Conservation (phyloP, 2,329 filamentous ascomycete species). For the Neofusicoccum laricinum region DNA sequence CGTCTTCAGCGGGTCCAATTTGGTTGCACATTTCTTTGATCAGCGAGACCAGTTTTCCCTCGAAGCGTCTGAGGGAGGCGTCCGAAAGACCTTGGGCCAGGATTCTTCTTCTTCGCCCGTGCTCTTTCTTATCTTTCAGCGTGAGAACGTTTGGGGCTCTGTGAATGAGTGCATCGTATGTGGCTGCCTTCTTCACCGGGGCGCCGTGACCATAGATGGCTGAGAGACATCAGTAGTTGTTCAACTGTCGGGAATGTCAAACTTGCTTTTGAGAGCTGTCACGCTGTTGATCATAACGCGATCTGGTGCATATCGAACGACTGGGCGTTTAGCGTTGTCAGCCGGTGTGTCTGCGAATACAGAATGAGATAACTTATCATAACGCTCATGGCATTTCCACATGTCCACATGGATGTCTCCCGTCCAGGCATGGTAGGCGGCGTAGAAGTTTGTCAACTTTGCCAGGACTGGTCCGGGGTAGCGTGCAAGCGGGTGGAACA, state of each 20-base stretch:
- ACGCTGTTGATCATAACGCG: background rate
- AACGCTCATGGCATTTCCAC: slow-evolving; percentile 66
- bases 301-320: background rate
- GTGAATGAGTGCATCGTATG: slow-evolving; percentile 36
- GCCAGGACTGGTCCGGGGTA: slow-evolving; percentile 44
- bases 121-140: slow-evolving; percentile 43
- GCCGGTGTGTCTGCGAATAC: slow-evolving; percentile 28
- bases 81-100: slow-evolving; percentile 48
- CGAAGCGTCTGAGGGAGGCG: slow-evolving; percentile 36
- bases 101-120: slow-evolving; percentile 47
- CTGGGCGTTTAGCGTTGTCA: background rate
- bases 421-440: slow-evolving; percentile 66
- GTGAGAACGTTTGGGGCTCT: slow-evolving; percentile 43
- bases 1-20: background rate
- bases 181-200: background rate
- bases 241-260: background rate
- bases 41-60: background rate
- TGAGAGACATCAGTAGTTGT: background rate
- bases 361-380: slow-evolving; percentile 74
- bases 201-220: background rate
- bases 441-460: slow-evolving; percentile 33
- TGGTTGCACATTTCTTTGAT: background rate
- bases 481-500: slow-evolving; percentile 41
- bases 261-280: background rate
- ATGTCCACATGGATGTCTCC: slow-evolving; percentile 74